Conservation (phyloP, 106 monocot species). For the Narthecium ossifragum region DNA sequence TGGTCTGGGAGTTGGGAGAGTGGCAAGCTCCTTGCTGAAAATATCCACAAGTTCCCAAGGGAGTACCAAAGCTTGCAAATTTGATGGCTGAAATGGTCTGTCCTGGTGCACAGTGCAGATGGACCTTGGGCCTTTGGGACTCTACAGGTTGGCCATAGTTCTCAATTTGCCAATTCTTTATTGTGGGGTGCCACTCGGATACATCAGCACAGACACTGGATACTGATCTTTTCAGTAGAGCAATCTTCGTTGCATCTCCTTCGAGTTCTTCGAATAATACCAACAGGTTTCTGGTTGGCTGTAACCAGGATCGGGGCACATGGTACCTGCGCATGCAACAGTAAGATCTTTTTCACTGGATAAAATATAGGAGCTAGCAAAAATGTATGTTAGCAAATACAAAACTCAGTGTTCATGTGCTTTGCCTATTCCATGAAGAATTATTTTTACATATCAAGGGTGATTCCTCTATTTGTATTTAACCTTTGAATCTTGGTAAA, state of each 20-base stretch:
- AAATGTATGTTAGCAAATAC: not conserved
- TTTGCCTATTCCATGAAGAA: too few species aligned
- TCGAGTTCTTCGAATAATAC: slow-evolving; percentile 93
- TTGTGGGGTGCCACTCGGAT: slow-evolving; percentile 79
- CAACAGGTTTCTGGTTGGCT: slow-evolving; percentile 67
- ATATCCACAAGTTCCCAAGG: slow-evolving; percentile 78
- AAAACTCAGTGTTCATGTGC: too few species aligned
- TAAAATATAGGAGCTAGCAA: slow-evolving; percentile 4
- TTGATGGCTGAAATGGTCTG: slow-evolving; percentile 83
- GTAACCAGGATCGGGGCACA: slow-evolving; percentile 86
- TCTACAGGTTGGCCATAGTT: slow-evolving; percentile 50
- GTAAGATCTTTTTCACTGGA: not conserved
- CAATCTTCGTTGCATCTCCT: slow-evolving; percentile 72
- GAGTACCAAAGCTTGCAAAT: slow-evolving; percentile 95
- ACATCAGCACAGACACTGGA: slow-evolving; percentile 82
- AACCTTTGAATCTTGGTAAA: too few species aligned
- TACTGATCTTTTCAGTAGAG: slow-evolving; percentile 65
- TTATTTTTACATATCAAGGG: too few species aligned
- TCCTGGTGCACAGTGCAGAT: slow-evolving; percentile 66
- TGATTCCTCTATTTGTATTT: too few species aligned
- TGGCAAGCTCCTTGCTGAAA: slow-evolving; percentile 87
- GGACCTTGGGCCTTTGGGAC: slow-evolving; percentile 53
- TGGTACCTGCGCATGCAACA: slow-evolving; percentile 72
- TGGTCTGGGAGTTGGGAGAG: slow-evolving; percentile 49
- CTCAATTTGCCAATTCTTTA: slow-evolving; percentile 79